These are phyloP conservation scores for Solanum chacoense DNA, from an alignment of 305 asterid species.

Conservation along the genomic window DNA sequence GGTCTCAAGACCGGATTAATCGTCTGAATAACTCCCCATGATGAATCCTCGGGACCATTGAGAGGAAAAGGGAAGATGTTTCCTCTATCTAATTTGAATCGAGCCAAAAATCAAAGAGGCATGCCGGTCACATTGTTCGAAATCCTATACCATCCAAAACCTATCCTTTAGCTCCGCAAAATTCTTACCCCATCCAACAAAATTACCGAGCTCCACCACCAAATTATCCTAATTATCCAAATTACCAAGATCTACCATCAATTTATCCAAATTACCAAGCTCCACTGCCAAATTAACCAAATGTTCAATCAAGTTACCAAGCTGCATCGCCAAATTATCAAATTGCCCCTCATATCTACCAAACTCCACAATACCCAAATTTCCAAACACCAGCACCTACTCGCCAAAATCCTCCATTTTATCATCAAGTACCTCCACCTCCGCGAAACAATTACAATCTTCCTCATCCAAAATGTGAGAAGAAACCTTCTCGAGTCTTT, in stretches of 20 bases:
- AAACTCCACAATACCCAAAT: neutral
- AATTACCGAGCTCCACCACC: neutral
- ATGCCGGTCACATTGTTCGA: rapidly evolving
- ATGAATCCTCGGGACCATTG: neutral
- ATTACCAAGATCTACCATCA: no score
- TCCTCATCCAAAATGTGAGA: neutral
- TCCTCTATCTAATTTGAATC: neutral
- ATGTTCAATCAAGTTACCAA: neutral
- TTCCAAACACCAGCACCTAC: neutral
- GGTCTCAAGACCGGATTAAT: neutral
- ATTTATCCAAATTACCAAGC: neutral
- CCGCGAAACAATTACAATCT: neutral
- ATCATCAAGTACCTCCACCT: neutral
- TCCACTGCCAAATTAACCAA: neutral
- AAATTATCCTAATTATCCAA: no score
- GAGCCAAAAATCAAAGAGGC: neutral
- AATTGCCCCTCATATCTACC: neutral
- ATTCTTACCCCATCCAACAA: neutral
- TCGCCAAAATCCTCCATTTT: neutral
- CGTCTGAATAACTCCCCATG: neutral
- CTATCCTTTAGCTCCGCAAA: neutral
- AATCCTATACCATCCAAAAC: neutral
- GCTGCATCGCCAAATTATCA: neutral
- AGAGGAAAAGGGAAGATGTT: neutral
- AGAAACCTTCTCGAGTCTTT: neutral